Conservation (phyloP, 345 rosid genomes). For the Anastatica hierochuntica region DNA sequence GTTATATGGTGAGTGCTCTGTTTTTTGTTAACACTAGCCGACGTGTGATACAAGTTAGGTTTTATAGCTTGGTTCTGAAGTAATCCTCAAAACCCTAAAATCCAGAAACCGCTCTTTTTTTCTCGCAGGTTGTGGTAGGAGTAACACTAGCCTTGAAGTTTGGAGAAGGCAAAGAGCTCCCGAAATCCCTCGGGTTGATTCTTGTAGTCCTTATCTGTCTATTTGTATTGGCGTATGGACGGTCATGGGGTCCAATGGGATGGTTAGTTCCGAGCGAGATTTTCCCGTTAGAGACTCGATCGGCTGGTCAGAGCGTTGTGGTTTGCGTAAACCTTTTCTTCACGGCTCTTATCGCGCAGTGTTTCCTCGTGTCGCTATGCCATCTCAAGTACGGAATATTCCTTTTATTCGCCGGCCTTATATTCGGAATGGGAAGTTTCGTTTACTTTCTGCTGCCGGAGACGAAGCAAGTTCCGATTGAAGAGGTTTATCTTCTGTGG, state of each 20-base stretch:
- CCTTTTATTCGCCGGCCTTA: slow-evolving; percentile 56
- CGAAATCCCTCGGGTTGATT: slow-evolving; percentile 34
- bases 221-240: slow-evolving; percentile 71
- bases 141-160: slow-evolving; percentile 53
- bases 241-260: slow-evolving; percentile 97
- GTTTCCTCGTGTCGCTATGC: slow-evolving; percentile 62
- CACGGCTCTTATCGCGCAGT: slow-evolving; percentile 78
- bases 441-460: slow-evolving; percentile 75
- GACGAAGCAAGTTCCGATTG: slow-evolving; percentile 85
- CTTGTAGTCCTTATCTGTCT: slow-evolving; percentile 56
- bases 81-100: not conserved
- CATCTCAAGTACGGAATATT: slow-evolving; percentile 68
- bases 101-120: not conserved
- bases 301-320: slow-evolving; percentile 87
- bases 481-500: slow-evolving; percentile 70
- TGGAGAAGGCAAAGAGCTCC: slow-evolving; percentile 47
- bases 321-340: slow-evolving; percentile 71
- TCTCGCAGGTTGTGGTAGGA: slow-evolving; percentile 42
- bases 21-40: too few species aligned
- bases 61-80: not conserved
- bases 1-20: slow-evolving; percentile 49
- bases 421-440: slow-evolving; percentile 59
- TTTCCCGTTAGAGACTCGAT: slow-evolving; percentile 78
- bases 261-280: slow-evolving; percentile 92
- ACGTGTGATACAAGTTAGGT: not conserved